Evolutionary conservation across 2,329 filamentous ascomycete genomes (phyloP).

Genomic region (Claviceps quebecensis): DNA sequence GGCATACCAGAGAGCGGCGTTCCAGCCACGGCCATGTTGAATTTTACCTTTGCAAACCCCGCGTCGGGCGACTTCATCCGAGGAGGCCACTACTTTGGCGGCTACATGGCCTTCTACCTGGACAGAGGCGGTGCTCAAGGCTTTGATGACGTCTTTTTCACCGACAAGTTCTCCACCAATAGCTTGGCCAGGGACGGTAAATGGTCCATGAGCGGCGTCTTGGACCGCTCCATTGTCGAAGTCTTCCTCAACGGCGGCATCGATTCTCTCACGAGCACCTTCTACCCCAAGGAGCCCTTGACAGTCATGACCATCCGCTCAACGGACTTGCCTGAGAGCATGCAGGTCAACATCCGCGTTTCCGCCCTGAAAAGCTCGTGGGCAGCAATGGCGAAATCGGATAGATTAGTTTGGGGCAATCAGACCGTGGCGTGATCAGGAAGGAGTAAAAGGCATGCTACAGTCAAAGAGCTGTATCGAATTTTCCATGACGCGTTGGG

Average conservation of each 20-base stretch:
- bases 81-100: slow-evolving; percentile 15
- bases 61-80: slow-evolving; percentile 13
- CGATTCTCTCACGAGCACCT: slow-evolving; percentile 19
- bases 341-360: slow-evolving; percentile 12
- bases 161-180: slow-evolving; percentile 16
- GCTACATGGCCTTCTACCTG: slow-evolving; percentile 15
- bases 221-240: slow-evolving; percentile 22
- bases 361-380: slow-evolving; percentile 15
- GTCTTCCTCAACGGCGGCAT: slow-evolving; percentile 20
- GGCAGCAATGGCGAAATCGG: slow-evolving; percentile 4
- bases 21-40: slow-evolving; percentile 12
- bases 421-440: background rate
- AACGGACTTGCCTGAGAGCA: slow-evolving; percentile 8
- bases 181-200: slow-evolving; percentile 8
- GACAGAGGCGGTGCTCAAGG: slow-evolving; percentile 14
- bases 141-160: slow-evolving; percentile 20
- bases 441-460: no score
- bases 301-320: slow-evolving; percentile 11
- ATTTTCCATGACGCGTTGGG: no score
- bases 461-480: no score
- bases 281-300: slow-evolving; percentile 16
- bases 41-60: slow-evolving; percentile 16
- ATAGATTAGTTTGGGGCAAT: slow-evolving; percentile 6
- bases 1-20: slow-evolving; percentile 13
- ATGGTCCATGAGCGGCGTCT: slow-evolving; percentile 18